Conservation (phyloP, 179 eudicot genomes). For the Carnegiea gigantea region DNA sequence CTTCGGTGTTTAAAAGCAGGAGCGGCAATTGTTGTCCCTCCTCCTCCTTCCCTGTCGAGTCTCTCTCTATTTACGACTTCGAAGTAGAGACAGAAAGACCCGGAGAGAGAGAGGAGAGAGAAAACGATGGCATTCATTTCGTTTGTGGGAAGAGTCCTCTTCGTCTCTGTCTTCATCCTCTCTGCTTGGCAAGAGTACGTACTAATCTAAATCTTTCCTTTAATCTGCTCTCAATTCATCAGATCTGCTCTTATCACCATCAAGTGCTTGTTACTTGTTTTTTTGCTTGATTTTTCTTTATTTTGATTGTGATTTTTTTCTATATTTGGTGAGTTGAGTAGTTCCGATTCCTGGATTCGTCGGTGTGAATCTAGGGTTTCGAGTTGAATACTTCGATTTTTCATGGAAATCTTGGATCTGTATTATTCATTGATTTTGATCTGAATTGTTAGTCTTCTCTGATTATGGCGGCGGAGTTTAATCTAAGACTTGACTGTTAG, state of each 20-base stretch:
- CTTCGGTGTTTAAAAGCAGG: constrained; percentile 19
- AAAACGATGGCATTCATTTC: constrained; percentile 51
- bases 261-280: background rate
- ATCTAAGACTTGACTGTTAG: background rate
- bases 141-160: constrained; percentile 51
- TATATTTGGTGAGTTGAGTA: background rate
- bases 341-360: background rate
- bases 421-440: background rate
- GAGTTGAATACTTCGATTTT: no score
- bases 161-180: constrained; percentile 56
- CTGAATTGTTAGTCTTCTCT: background rate
- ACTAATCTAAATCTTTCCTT: background rate
- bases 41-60: constrained; percentile 5
- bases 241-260: constrained; percentile 24
- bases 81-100: constrained; percentile 18
- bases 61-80: constrained; percentile 13
- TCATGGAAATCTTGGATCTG: background rate
- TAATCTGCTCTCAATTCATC: background rate
- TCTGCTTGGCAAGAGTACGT: constrained; percentile 62
- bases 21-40: constrained; percentile 14
- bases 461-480: background rate
- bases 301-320: background rate
- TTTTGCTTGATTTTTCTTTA: background rate
- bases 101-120: constrained; percentile 6
- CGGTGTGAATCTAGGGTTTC: constrained; percentile 20